Percentiles rank a stretch among this genome's conserved stretches.
Evolutionary conservation across 306 rosid genomes (phyloP).

Genomic region (Cercis canadensis): DNA sequence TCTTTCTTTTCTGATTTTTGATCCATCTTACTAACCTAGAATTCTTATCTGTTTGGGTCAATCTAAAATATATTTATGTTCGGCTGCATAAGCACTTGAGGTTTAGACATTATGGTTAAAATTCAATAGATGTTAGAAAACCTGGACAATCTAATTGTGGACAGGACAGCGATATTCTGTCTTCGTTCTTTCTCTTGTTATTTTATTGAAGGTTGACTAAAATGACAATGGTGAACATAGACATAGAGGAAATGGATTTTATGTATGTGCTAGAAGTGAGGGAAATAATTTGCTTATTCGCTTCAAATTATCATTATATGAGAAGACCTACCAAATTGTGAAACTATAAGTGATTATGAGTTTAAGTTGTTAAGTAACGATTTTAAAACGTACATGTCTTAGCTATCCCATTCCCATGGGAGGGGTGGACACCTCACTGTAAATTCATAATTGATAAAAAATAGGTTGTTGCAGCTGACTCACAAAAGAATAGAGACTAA

Average conservation of each 20-base stretch:
- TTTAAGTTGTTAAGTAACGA: background rate
- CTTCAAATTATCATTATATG: background rate
- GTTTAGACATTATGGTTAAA: background rate
- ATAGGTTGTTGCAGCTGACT: background rate
- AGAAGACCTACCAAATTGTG: background rate
- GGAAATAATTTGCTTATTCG: background rate
- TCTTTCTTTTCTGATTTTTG: background rate
- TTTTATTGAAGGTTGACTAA: background rate
- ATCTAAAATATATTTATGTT: background rate
- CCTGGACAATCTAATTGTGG: background rate
- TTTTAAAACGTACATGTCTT: background rate
- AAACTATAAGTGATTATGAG: background rate
- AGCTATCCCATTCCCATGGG: background rate
- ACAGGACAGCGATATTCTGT: background rate
- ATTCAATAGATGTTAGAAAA: background rate
- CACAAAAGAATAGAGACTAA: background rate
- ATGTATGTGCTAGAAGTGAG: background rate
- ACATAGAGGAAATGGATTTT: background rate
- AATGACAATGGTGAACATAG: background rate
- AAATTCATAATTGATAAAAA: background rate
- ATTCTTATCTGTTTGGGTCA: background rate
- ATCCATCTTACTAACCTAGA: constrained; percentile 1
- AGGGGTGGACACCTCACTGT: background rate
- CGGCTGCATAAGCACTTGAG: background rate
- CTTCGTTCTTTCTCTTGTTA: background rate